These are phyloP conservation scores for Fusarium sp. DNA, from an alignment of 2,329 filamentous ascomycete species.

Conservation along the genomic window DNA sequence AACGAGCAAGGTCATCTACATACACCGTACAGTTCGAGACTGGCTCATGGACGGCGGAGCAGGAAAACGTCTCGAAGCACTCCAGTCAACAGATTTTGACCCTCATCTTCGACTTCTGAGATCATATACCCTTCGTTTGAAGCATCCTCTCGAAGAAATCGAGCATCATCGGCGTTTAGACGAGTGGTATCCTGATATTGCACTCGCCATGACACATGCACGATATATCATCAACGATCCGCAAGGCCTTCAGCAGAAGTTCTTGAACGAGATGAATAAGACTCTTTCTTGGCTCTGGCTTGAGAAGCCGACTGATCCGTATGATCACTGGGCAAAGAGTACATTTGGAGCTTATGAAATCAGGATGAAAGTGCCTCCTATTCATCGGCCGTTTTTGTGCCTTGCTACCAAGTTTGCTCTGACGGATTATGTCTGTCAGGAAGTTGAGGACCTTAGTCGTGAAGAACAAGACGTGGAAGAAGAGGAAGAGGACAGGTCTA, in stretches of 20 bases:
- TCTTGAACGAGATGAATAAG: constrained; percentile 7
- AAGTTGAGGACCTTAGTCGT: not conserved
- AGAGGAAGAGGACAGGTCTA: not conserved
- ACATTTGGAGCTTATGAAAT: constrained; percentile 10
- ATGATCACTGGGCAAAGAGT: constrained; percentile 12
- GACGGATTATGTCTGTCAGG: not conserved
- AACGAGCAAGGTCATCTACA: constrained; percentile 3
- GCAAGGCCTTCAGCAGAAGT: not conserved
- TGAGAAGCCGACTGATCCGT: not conserved
- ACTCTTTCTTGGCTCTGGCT: constrained; percentile 6
- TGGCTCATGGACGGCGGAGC: not conserved
- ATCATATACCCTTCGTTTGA: constrained; percentile 43
- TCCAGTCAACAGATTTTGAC: not conserved
- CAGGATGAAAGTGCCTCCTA: constrained; percentile 2
- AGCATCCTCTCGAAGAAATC: constrained; percentile 44
- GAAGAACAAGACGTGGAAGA: too few species aligned
- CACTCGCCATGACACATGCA: constrained; percentile 49
- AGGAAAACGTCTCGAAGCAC: not conserved
- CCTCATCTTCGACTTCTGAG: constrained; percentile 1
- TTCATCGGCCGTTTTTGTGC: not conserved
- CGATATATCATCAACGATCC: constrained; percentile 37
- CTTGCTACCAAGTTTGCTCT: constrained; percentile 5
- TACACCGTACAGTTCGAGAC: constrained; percentile 11
- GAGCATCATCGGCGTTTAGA: constrained; percentile 50
- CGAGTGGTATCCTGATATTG: constrained; percentile 51